Evolutionary conservation across 768 basidiomycete species (phyloP).

Genomic region (Tricholoma saponaceum): DNA sequence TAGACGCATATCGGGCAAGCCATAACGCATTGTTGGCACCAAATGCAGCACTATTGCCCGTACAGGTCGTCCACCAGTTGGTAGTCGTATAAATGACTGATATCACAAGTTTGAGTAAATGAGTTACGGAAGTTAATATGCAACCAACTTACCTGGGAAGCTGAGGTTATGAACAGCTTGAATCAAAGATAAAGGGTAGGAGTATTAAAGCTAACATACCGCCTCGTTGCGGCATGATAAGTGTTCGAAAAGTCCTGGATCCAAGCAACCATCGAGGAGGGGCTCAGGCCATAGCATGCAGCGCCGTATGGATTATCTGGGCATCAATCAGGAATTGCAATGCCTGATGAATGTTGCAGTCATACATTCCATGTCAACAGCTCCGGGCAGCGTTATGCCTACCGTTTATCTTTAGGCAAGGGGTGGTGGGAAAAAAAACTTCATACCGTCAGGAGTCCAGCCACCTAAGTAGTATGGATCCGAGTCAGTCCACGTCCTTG

Average conservation of each 20-base stretch:
- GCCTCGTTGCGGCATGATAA: slow-evolving; percentile 43
- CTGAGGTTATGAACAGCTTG: slow-evolving; percentile 16
- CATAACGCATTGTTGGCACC: slow-evolving; percentile 51
- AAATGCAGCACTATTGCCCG: slow-evolving; percentile 53
- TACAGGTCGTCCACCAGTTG: slow-evolving; percentile 67
- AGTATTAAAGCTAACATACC: slow-evolving; percentile 25
- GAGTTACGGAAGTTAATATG: background rate
- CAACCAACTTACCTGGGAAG: slow-evolving; percentile 32
- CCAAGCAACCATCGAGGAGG: slow-evolving; percentile 59
- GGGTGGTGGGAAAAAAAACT: no score
- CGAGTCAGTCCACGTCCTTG: background rate
- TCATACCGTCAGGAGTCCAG: slow-evolving; percentile 17
- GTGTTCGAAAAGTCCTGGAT: slow-evolving; percentile 59
- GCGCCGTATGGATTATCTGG: slow-evolving; percentile 49
- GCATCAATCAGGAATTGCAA: background rate
- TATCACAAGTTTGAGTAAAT: background rate
- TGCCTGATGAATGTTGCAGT: background rate
- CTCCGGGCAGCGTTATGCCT: slow-evolving; percentile 55
- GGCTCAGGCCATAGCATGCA: slow-evolving; percentile 50
- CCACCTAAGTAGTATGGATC: slow-evolving; percentile 13
- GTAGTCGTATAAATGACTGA: slow-evolving; percentile 61
- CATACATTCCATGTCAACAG: slow-evolving; percentile 60
- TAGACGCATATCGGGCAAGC: slow-evolving; percentile 52
- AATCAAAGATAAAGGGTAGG: background rate
- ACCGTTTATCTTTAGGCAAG: background rate